A percentile compares a stretch with the other conserved stretches of the same genome.
These are phyloP conservation scores for Euphorbia pulcherrima DNA, from an alignment of 345 rosid genomes.

Conservation along the genomic window DNA sequence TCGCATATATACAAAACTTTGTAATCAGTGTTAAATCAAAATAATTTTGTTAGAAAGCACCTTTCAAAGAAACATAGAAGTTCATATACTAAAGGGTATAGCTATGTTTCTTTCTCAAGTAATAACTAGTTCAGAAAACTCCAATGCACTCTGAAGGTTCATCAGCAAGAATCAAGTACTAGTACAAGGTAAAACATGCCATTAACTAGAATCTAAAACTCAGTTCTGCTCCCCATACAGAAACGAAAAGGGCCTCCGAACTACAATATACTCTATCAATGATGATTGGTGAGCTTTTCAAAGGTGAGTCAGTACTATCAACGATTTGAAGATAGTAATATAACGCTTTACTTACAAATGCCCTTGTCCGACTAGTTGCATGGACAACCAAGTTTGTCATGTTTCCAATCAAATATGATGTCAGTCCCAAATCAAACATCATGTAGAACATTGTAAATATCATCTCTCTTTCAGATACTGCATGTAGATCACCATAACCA, in stretches of 20 bases:
- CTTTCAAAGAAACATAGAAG: background rate
- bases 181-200: background rate
- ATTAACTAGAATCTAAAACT: background rate
- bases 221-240: background rate
- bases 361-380: constrained; percentile 68
- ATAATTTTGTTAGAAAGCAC: background rate
- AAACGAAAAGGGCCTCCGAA: background rate
- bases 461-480: constrained; percentile 61
- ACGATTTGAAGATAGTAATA: background rate
- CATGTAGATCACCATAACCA: constrained; percentile 89
- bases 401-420: constrained; percentile 73
- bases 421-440: constrained; percentile 70
- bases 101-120: background rate
- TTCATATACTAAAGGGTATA: background rate
- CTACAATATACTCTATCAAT: background rate
- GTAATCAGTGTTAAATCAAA: background rate
- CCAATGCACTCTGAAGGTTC: background rate
- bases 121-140: background rate
- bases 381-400: constrained; percentile 90
- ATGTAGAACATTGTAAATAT: constrained; percentile 51
- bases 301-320: background rate
- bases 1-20: background rate
- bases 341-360: constrained; percentile 55
- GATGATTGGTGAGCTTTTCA: background rate
- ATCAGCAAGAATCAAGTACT: background rate